Evolutionary conservation across 225 moss, liverwort and hornwort species (phyloP), one percentile per base, ranked within the genome.

Genomic region (Rhytidiadelphus loreus): DNA sequence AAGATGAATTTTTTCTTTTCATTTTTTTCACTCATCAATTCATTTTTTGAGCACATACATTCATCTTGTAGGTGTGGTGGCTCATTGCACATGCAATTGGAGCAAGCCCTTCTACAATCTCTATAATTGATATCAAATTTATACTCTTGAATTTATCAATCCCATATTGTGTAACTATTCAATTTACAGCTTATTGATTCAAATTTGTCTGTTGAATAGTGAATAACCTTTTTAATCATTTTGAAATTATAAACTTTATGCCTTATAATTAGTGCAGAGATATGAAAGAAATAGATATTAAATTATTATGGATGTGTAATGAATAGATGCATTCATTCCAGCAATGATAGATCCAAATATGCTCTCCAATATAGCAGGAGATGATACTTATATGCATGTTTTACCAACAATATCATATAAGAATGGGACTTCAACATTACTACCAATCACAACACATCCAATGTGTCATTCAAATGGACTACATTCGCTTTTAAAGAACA

Each of bases 391-490:
- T 61, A 55, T 86, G 77, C 92, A 85, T 63, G 69, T 91, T 81
- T 50, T 90, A 87, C 92, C 93, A 78, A 89, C 91, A 57, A 26
- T 92, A 35, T 89, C 86, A 16, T 93, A 90, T 80, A 93, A 88
- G 5, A 88, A 69, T 81, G 89, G 62, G 80, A 72, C 91, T 58
- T 70, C 93, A 43, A 29, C 83, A 73, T 79, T 95, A 55, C 28
- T 93, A 22, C 95, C 90, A 86, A 84, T 88, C 4, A 81, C 88
- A 71, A 59, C 71, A 79, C 58, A 25, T 71, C 82, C 89, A 65
- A 70, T 85, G 28, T 86, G 39, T 57, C 85, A 91, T 46, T 22
- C 86, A 63, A 88, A 82, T 85, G 88, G 83, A 29, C 4, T 85
- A 18, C 92, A 75, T 41, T 81, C 92, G 21, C 23, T 87, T 26